These are phyloP conservation scores for Vickermania spadyakhi DNA, from an alignment of 208 protist species.

Conservation along the genomic window DNA sequence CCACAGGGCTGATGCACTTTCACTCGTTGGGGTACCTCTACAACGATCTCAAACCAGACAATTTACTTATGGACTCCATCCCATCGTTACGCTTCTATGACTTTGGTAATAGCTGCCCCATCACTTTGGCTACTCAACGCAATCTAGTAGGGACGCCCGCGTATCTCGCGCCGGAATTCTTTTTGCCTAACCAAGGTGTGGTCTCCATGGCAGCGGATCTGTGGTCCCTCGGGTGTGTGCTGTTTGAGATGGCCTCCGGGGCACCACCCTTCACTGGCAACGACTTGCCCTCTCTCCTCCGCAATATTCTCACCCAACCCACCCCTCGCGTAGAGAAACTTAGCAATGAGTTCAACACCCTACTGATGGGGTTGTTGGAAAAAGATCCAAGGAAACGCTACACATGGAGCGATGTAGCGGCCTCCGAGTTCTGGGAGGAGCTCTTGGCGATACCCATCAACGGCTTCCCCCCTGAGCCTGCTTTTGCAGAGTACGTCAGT, in stretches of 20 bases:
- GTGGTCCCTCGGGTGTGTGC: conserved; percentile 91
- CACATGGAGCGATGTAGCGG: conserved; percentile 71
- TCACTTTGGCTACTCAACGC: conserved; percentile 21
- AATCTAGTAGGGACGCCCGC: conserved; percentile 70
- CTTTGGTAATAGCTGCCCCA: conserved; percentile 78
- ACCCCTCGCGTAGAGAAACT: conserved; percentile 20
- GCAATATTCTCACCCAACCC: conserved; percentile 66
- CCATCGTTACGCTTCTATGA: conserved; percentile 89
- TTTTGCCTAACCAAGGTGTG: conserved; percentile 39
- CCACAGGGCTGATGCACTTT: conserved; percentile 83
- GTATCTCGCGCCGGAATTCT: conserved; percentile 94
- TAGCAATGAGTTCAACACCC: conserved; percentile 46
- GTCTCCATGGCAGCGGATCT: conserved; percentile 88
- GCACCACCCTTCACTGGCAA: conserved; percentile 91
- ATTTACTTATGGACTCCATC: conserved; percentile 87
- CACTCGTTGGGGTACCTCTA: conserved; percentile 88
- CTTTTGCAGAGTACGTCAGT: conserved; percentile 43
- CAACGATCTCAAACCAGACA: conserved; percentile 89
- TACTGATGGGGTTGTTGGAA: conserved; percentile 58
- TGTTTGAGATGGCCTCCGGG: conserved; percentile 88
- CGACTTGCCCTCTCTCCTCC: conserved; percentile 87
- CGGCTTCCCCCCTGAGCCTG: conserved; percentile 42
- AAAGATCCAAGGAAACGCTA: conserved; percentile 75
- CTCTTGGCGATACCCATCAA: conserved; percentile 14
- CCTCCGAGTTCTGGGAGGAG: conserved; percentile 76